Percentiles rank a stretch among this genome's conserved stretches.
phyloP scores from a whole-genome alignment of 2,329 filamentous ascomycete species.

The Huntiella moniliformis region DNA sequence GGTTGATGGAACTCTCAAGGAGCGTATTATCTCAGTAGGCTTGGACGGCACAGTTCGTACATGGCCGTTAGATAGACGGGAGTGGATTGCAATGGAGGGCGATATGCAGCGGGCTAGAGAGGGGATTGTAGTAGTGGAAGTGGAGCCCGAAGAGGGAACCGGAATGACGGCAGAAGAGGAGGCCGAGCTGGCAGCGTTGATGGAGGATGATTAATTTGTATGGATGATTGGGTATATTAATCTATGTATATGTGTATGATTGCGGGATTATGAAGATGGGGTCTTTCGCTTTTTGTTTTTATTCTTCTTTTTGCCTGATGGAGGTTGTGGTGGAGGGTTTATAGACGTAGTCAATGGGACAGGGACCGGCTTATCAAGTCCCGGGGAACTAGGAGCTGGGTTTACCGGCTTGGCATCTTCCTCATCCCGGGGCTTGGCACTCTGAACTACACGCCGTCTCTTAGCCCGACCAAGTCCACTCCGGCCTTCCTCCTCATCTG shows the following conservation, averaged over 20 bases:
- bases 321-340: not conserved
- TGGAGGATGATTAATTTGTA: constrained; percentile 39
- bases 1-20: constrained; percentile 20
- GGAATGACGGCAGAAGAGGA: constrained; percentile 76
- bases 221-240: not conserved
- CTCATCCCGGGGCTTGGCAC: not conserved
- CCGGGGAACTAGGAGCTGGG: too few relatives aligned
- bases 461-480: constrained; percentile 8
- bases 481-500: constrained; percentile 10
- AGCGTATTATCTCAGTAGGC: constrained; percentile 56
- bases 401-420: too few relatives aligned
- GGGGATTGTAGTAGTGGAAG: constrained; percentile 28
- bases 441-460: not conserved
- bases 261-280: not conserved
- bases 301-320: constrained; percentile 6
- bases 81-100: constrained; percentile 30
- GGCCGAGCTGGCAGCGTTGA: constrained; percentile 73
- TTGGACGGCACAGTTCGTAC: constrained; percentile 78
- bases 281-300: constrained; percentile 10
- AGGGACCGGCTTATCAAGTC: too few relatives aligned
- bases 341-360: too few relatives aligned
- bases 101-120: constrained; percentile 31
- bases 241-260: not conserved
- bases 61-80: constrained; percentile 55
- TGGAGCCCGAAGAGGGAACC: constrained; percentile 22